These are phyloP conservation scores for Umbellularia californica DNA, from an alignment of 164 flowering plant species.

Conservation along the genomic window DNA sequence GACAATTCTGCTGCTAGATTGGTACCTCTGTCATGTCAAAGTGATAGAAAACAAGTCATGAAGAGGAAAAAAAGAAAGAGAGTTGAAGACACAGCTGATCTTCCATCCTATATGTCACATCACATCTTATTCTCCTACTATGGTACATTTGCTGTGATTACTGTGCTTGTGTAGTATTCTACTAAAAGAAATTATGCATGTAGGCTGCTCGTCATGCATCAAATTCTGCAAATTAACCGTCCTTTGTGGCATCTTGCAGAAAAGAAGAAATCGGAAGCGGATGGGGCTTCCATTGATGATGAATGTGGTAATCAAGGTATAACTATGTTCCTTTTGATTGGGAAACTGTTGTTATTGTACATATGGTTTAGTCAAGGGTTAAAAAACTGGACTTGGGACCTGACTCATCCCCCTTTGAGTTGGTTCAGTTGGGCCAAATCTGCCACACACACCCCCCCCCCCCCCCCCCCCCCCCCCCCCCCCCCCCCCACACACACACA, in stretches of 20 bases:
- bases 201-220: background rate
- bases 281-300: slow-evolving; percentile 46
- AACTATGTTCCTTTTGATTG: too few relatives aligned
- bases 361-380: too few relatives aligned
- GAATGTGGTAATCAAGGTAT: slow-evolving; percentile 38
- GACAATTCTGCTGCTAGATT: slow-evolving; percentile 55
- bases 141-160: slow-evolving; percentile 38
- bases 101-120: slow-evolving; percentile 53
- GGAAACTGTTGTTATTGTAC: too few relatives aligned
- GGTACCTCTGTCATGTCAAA: slow-evolving; percentile 41
- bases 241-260: slow-evolving; percentile 44
- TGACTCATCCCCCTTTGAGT: too few relatives aligned
- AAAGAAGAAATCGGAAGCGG: slow-evolving; percentile 54
- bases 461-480: too few relatives aligned
- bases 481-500: too few relatives aligned
- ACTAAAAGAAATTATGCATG: background rate
- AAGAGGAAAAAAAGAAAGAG: slow-evolving; percentile 73
- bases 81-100: slow-evolving; percentile 57
- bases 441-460: too few relatives aligned
- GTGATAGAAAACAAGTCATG: slow-evolving; percentile 32
- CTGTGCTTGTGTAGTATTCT: background rate
- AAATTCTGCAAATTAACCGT: background rate
- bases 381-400: too few relatives aligned
- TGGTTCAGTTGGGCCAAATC: too few relatives aligned
- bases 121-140: slow-evolving; percentile 73